phyloP scores from a whole-genome alignment of 2,329 filamentous ascomycete genomes.

The Xylariales sp. region DNA sequence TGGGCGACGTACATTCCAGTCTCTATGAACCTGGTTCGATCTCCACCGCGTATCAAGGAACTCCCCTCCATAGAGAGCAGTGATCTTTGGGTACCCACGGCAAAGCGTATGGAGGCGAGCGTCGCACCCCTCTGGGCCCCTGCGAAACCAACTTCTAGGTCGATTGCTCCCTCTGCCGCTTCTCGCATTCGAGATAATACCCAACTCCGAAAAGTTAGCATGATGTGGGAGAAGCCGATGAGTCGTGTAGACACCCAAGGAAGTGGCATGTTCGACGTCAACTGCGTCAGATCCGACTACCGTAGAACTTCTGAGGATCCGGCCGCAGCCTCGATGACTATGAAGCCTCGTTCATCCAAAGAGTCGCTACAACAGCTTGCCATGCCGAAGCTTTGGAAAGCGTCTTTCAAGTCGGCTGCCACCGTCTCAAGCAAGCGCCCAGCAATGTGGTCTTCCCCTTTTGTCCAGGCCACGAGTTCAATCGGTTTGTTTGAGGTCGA shows the following conservation, averaged over 20 bases:
- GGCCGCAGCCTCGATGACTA: constrained; percentile 15
- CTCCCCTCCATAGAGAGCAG: constrained; percentile 5
- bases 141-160: neutral
- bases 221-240: constrained; percentile 15
- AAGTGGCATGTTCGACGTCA: constrained; percentile 17
- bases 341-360: constrained; percentile 12
- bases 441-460: constrained; percentile 6
- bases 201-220: neutral
- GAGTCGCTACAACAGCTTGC: constrained; percentile 24
- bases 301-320: constrained; percentile 15
- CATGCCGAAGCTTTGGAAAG: constrained; percentile 31
- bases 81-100: constrained; percentile 2
- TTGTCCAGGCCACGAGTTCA: neutral
- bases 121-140: constrained; percentile 13
- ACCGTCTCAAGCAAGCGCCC: neutral
- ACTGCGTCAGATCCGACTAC: constrained; percentile 14
- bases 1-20: constrained; percentile 9
- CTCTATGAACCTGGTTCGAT: neutral
- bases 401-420: neutral
- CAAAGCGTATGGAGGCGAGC: neutral
- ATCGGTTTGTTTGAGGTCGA: constrained; percentile 28
- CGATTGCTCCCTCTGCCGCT: neutral
- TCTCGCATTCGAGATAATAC: neutral
- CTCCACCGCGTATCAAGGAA: constrained; percentile 5
- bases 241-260: constrained; percentile 1